Percentiles rank a stretch among this genome's conserved stretches.
These are phyloP conservation scores for Fusarium protoensiforme DNA, from an alignment of 2,329 filamentous ascomycete genomes.

Conservation along the genomic window DNA sequence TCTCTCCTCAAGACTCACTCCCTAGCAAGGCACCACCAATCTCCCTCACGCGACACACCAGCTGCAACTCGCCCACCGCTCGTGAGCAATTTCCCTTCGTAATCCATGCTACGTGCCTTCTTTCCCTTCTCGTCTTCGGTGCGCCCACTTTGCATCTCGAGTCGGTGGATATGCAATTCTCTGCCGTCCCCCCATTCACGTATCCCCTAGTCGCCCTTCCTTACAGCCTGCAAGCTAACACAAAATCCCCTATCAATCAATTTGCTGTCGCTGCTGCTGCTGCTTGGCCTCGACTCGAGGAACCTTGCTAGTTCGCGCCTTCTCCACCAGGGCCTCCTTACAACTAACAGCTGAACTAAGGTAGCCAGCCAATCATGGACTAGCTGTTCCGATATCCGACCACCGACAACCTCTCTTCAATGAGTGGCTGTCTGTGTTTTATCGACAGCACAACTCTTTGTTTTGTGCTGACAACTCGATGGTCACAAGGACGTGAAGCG, in stretches of 20 bases:
- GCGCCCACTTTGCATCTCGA: constrained; percentile 13
- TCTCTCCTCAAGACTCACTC: constrained; percentile 4
- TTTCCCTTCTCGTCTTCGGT: constrained; percentile 23
- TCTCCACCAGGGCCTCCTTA: constrained; percentile 24
- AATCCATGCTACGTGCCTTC: constrained; percentile 18
- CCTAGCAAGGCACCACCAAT: constrained; percentile 11
- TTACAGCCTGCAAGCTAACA: constrained; percentile 6
- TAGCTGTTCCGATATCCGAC: constrained; percentile 42
- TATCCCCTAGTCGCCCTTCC: constrained; percentile 33
- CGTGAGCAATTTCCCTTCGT: constrained; percentile 14
- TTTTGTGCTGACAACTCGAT: constrained; percentile 26
- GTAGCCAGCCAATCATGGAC: constrained; percentile 41
- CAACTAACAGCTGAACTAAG: constrained; percentile 26
- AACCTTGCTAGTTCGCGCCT: constrained; percentile 24
- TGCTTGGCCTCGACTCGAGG: constrained; percentile 20
- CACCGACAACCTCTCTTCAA: constrained; percentile 40
- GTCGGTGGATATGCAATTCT: constrained; percentile 17
- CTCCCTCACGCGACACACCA: constrained; percentile 28
- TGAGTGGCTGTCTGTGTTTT: constrained; percentile 9
- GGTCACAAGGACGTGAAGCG: constrained; percentile 25
- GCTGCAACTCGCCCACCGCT: neutral
- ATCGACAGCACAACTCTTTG: constrained; percentile 27
- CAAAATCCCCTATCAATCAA: constrained; percentile 21
- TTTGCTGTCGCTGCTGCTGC: neutral
- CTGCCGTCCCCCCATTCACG: constrained; percentile 18